Evolutionary conservation across 2,329 filamentous ascomycete species (phyloP).

Genomic region (Microdochium trichocladiopsis): DNA sequence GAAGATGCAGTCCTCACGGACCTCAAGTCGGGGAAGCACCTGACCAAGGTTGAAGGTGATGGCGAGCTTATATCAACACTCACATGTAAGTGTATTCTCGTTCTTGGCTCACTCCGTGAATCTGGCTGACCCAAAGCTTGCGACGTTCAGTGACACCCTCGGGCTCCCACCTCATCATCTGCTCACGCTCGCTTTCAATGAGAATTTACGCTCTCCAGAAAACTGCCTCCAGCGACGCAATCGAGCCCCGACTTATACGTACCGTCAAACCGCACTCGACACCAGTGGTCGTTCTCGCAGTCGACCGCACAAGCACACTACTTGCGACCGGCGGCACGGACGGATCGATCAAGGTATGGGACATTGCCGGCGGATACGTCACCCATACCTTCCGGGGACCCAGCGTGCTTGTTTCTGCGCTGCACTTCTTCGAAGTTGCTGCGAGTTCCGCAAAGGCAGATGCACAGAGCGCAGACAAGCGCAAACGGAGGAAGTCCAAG

Average conservation of each 20-base stretch:
- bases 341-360: slow-evolving; percentile 93
- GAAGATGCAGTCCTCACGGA: slow-evolving; percentile 89
- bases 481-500: slow-evolving; percentile 36
- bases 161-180: slow-evolving; percentile 80
- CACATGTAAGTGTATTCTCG: slow-evolving; percentile 37
- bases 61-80: slow-evolving; percentile 74
- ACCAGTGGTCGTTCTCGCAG: slow-evolving; percentile 78
- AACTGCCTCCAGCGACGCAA: slow-evolving; percentile 45
- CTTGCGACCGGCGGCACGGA: slow-evolving; percentile 91
- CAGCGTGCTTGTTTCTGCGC: slow-evolving; percentile 81
- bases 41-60: slow-evolving; percentile 84
- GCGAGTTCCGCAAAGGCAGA: slow-evolving; percentile 29
- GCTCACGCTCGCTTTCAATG: slow-evolving; percentile 94
- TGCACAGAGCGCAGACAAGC: slow-evolving; percentile 32
- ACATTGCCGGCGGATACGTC: slow-evolving; percentile 80
- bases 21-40: slow-evolving; percentile 71
- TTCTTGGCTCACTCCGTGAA: neutral
- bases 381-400: slow-evolving; percentile 96
- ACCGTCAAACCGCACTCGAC: slow-evolving; percentile 86
- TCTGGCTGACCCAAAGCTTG: neutral
- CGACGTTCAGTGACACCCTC: slow-evolving; percentile 66
- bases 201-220: slow-evolving; percentile 72
- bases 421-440: slow-evolving; percentile 82
- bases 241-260: slow-evolving; percentile 63
- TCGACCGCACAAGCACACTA: slow-evolving; percentile 82